Evolutionary conservation across 2,329 filamentous ascomycete species (phyloP).

Genomic region (Ceratocystis ficicola): DNA sequence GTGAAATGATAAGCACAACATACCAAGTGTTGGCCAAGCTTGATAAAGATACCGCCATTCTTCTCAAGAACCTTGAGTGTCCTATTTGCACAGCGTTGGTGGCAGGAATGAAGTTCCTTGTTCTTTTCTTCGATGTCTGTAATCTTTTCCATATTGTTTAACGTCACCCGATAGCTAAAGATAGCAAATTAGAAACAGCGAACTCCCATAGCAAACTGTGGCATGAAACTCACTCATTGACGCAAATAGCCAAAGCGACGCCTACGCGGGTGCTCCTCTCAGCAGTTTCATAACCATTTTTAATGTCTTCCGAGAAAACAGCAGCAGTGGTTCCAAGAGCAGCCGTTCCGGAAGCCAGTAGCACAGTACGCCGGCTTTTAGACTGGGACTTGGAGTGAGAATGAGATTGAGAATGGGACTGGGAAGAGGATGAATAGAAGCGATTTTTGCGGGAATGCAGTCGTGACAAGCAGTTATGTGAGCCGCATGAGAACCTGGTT

Average conservation of each 20-base stretch:
- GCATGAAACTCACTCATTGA: constrained; percentile 58
- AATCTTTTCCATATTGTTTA: constrained; percentile 55
- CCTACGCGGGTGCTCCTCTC: constrained; percentile 71
- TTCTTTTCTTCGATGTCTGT: constrained; percentile 53
- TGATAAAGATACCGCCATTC: constrained; percentile 98
- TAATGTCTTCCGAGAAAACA: constrained; percentile 56
- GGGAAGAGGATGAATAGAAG: constrained; percentile 13
- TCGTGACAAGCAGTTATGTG: background rate
- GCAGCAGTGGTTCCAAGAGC: constrained; percentile 38
- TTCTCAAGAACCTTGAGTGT: constrained; percentile 80
- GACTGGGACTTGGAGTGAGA: background rate
- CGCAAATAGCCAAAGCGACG: constrained; percentile 61
- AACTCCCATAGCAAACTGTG: constrained; percentile 1
- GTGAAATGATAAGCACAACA: constrained; percentile 20
- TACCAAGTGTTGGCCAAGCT: constrained; percentile 85
- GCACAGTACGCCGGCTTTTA: constrained; percentile 28
- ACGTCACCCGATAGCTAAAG: constrained; percentile 68
- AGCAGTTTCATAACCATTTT: constrained; percentile 60
- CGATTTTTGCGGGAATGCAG: constrained; percentile 2
- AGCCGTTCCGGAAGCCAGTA: constrained; percentile 42
- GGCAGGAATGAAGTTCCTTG: constrained; percentile 66
- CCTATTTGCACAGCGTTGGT: constrained; percentile 81
- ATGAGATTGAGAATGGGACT: background rate
- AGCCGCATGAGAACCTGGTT: background rate
- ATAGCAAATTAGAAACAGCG: background rate